phyloP scores from a whole-genome alignment of 108 stramenopile genomes.

The Nitzschia sp. region DNA sequence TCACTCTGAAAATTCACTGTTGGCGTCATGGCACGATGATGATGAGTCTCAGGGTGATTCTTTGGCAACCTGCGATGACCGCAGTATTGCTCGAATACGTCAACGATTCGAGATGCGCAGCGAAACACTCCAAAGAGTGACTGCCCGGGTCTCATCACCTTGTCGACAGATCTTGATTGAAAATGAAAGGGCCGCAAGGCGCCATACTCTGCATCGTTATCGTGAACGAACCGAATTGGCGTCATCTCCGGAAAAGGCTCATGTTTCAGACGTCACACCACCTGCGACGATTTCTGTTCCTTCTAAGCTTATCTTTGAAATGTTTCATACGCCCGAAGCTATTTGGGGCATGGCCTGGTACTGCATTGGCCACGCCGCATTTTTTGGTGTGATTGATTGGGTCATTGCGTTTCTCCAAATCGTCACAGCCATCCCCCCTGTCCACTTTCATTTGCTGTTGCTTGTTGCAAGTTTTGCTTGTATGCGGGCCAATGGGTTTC shows the following conservation, averaged over 20 bases:
- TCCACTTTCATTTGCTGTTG: neutral
- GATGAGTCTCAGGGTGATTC: neutral
- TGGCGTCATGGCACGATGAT: neutral
- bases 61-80: neutral
- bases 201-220: neutral
- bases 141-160: neutral
- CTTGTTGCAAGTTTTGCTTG: neutral
- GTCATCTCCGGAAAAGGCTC: neutral
- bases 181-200: neutral
- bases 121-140: neutral
- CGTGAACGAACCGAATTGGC: neutral
- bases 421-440: neutral
- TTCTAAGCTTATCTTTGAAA: neutral
- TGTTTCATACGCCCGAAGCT: neutral
- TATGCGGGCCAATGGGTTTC: conserved; percentile 16
- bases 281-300: neutral
- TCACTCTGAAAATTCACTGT: neutral
- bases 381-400: neutral
- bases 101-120: neutral
- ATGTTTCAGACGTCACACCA: neutral
- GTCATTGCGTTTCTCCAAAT: neutral
- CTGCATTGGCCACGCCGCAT: neutral
- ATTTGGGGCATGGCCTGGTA: neutral
- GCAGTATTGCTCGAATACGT: neutral
- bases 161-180: neutral